Base-by-base conservation (phyloP, 2,329 filamentous ascomycete genomes). In the Alternaria gansuensis region DNA sequence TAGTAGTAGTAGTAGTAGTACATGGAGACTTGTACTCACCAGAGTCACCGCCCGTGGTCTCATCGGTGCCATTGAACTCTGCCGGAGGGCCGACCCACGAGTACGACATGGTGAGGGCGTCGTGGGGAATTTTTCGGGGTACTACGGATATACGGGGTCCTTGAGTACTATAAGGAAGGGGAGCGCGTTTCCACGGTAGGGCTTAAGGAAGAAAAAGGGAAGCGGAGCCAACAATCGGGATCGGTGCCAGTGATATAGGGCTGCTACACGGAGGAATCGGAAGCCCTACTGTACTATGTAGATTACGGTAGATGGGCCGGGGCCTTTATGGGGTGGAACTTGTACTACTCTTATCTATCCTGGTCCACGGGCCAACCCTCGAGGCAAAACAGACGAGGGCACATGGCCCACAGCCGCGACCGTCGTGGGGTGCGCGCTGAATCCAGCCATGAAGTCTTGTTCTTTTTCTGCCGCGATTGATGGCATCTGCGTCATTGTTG, bases 21-120 rank as follows among this genome's bases (percentile, higher is more conserved):
- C 60, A 51, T 60, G 46, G 41, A 60, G 55, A 51, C 13, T 54
- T 60, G 52, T 57, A 85, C 90, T 75, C 85, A 94, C 91, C 84
- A 67, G 91, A 91, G 82, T 96, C 86, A 75, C 92, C 92, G 70
- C 92, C 92, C 57, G 86, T 82, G 62, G 84, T 82, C 36, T 80
- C 64, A 73, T 91, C 81, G 48, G 85, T 86, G 74, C 80, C 81
- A 77, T 83, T 83, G 79, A 80, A 83, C 17, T 60, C 54, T 51
- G 79, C 70, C 34, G 82, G 81, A 57, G 80, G 60, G 46, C 82
- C 82, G 40, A 80, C 71, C 77, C 77, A 82, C 41, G 79, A 74
- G 77, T 83, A 82, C 57, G 81, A 82, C 81, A 83, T 83, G 67
- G 62, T 72, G 64, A 65, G 51, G 44, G 63, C 31, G 62, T 57